Evolutionary conservation across 164 flowering plant genomes (phyloP).

Genomic region (Santalum album): DNA sequence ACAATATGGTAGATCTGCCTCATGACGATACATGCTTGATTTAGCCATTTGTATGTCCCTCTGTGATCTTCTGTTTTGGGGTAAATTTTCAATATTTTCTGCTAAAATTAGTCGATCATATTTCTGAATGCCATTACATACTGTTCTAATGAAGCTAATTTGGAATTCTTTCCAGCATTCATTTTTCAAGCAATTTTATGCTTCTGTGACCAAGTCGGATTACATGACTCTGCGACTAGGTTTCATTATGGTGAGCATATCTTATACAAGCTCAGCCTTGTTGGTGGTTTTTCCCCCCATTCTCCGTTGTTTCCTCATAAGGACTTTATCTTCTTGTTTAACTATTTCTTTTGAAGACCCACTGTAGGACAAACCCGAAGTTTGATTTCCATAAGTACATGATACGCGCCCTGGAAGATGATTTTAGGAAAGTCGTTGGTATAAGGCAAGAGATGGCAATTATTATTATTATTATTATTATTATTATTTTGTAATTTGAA

Average conservation of each 20-base stretch:
- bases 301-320: not conserved
- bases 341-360: slow-evolving; percentile 33
- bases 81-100: no score
- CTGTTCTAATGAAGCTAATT: not conserved
- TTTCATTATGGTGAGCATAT: slow-evolving; percentile 56
- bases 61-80: no score
- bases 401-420: slow-evolving; percentile 80
- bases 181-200: slow-evolving; percentile 75
- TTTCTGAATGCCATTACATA: not conserved
- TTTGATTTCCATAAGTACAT: slow-evolving; percentile 87
- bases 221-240: slow-evolving; percentile 67
- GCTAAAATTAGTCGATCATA: no score
- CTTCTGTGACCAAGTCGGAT: slow-evolving; percentile 69
- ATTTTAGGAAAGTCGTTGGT: slow-evolving; percentile 83
- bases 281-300: not conserved
- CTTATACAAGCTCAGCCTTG: not conserved
- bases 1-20: no score
- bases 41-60: no score
- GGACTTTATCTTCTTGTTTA: not conserved
- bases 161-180: slow-evolving; percentile 34
- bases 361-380: slow-evolving; percentile 54
- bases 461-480: not conserved
- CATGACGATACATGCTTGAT: no score
- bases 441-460: slow-evolving; percentile 52
- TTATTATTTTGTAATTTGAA: no score